phyloP scores from a whole-genome alignment of 2,329 filamentous ascomycete species.

The Penicillium sp. region DNA sequence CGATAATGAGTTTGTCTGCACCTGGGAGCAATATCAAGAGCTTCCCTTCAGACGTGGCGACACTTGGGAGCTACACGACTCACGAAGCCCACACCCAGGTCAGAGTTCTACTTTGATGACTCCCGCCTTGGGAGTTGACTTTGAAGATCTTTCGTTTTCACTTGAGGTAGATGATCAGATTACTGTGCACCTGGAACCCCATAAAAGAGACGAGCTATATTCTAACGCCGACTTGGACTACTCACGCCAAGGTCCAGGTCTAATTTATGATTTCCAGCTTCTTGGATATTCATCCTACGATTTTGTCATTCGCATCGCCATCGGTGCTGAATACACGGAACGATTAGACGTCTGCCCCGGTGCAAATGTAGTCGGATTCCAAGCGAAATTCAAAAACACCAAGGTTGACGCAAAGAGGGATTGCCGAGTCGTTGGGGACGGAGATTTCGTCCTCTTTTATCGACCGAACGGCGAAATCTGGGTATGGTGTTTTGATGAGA shows the following conservation, averaged over 20 bases:
- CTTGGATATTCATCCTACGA: too few relatives aligned
- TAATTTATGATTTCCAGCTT: background rate
- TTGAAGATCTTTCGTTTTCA: background rate
- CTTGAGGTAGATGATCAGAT: background rate
- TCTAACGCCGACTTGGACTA: background rate
- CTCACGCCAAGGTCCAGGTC: background rate
- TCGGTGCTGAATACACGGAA: background rate
- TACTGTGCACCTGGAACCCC: background rate
- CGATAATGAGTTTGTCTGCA: background rate
- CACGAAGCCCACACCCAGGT: background rate
- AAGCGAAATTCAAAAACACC: too few relatives aligned
- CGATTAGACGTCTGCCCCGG: background rate
- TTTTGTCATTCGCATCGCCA: background rate
- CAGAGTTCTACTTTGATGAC: background rate
- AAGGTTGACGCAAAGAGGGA: too few relatives aligned
- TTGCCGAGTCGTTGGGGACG: background rate
- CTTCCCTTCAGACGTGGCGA: background rate
- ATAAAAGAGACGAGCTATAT: too few relatives aligned
- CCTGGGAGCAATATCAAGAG: background rate
- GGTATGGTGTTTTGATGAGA: conserved; percentile 28
- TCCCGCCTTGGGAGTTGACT: too few relatives aligned
- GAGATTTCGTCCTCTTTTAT: background rate
- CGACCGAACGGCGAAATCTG: background rate
- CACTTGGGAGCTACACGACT: background rate
- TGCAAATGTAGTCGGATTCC: background rate